These are phyloP conservation scores for Leishmania guyanensis DNA, from an alignment of 208 protist genomes.

Conservation along the genomic window DNA sequence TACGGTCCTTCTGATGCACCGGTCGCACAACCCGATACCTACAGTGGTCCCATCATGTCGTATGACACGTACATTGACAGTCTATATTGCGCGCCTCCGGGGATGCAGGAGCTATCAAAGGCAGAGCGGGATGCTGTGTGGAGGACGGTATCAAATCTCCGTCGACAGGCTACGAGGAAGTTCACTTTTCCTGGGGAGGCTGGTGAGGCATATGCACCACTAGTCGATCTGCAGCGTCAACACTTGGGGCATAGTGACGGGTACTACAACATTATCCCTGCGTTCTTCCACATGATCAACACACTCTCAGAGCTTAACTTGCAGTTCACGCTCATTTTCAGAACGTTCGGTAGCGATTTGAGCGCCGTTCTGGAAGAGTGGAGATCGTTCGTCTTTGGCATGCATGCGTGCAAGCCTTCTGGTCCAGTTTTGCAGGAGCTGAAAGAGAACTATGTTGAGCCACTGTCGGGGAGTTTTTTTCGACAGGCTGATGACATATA, in stretches of 20 bases:
- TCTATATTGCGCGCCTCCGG: constrained; percentile 51
- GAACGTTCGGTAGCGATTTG: constrained; percentile 89
- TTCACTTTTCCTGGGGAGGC: constrained; percentile 71
- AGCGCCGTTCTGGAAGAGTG: constrained; percentile 75
- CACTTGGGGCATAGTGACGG: constrained; percentile 37
- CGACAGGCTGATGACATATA: constrained; percentile 62
- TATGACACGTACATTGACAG: constrained; percentile 78
- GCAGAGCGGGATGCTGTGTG: constrained; percentile 58
- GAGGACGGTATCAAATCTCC: constrained; percentile 53
- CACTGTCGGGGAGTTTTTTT: constrained; percentile 72
- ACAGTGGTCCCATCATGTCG: constrained; percentile 35
- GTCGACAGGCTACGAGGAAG: constrained; percentile 47
- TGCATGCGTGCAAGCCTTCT: constrained; percentile 64
- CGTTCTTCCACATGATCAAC: constrained; percentile 88
- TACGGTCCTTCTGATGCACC: constrained; percentile 50
- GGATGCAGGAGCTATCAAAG: constrained; percentile 69
- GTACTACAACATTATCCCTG: constrained; percentile 73
- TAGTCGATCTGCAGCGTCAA: constrained; percentile 73
- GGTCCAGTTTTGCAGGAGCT: constrained; percentile 55
- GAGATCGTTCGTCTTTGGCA: constrained; percentile 70
- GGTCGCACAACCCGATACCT: not conserved
- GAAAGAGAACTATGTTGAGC: constrained; percentile 39
- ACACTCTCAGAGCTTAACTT: constrained; percentile 75
- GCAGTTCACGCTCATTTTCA: constrained; percentile 87
- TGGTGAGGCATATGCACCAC: constrained; percentile 56